A percentile compares a stretch with the other conserved stretches of the same genome.
These are phyloP conservation scores for Cutaneotrichosporon sp. DNA, from an alignment of 1,284 basidiomycete species.

Conservation along the genomic window DNA sequence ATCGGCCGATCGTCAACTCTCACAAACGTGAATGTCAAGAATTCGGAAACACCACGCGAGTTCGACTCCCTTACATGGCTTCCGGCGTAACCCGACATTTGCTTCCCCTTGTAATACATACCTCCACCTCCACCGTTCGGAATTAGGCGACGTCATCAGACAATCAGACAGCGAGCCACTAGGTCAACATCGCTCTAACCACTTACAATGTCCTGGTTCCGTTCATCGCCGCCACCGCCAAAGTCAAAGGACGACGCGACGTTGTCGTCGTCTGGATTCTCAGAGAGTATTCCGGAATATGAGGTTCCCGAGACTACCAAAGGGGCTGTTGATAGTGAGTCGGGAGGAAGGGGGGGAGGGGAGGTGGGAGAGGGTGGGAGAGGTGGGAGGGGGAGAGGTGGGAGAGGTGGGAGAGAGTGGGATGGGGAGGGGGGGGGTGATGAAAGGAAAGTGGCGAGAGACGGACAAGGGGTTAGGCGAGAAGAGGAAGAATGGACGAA, in stretches of 20 bases:
- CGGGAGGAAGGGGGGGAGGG: too few relatives aligned
- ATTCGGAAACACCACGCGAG: background rate
- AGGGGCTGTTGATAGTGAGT: background rate
- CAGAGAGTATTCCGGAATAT: background rate
- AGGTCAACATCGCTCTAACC: background rate
- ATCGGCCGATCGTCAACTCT: too few relatives aligned
- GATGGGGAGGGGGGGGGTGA: too few relatives aligned
- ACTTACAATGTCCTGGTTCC: background rate
- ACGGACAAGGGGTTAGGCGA: too few relatives aligned
- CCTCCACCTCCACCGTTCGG: slow-evolving; percentile 2
- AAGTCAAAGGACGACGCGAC: background rate
- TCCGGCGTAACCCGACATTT: background rate
- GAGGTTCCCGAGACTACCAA: background rate
- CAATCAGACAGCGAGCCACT: background rate
- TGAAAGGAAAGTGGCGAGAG: too few relatives aligned
- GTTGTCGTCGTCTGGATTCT: background rate
- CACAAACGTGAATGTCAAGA: too few relatives aligned
- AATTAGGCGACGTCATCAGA: background rate
- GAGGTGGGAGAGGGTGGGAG: background rate
- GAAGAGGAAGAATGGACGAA: too few relatives aligned
- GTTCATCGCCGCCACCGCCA: background rate
- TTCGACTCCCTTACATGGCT: background rate
- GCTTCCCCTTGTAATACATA: background rate
- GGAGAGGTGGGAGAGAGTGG: too few relatives aligned
- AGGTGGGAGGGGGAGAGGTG: background rate